Percentiles rank a stretch among this genome's conserved stretches.
Evolutionary conservation across 495 filamentous ascomycete genomes (phyloP).

Genomic region (Evansstolkia leycettana): DNA sequence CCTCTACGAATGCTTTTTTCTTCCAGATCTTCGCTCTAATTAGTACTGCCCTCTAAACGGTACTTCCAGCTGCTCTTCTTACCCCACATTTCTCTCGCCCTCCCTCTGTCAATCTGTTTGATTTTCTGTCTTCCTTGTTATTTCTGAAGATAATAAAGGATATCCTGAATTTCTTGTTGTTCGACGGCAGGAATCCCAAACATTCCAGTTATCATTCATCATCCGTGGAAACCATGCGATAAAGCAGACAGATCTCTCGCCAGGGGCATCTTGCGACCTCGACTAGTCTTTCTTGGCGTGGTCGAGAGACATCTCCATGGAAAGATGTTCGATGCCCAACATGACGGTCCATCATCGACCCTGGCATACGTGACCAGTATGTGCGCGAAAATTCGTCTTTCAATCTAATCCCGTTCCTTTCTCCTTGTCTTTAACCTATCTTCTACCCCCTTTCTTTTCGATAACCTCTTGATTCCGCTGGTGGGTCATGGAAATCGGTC

Average conservation of each 20-base stretch:
- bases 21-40: too few relatives aligned
- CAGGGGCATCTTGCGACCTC: slow-evolving; percentile 17
- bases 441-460: slow-evolving; percentile 5
- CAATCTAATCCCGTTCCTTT: slow-evolving; percentile 3
- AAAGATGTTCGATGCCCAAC: slow-evolving; percentile 31
- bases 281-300: slow-evolving; percentile 9
- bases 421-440: slow-evolving; percentile 2
- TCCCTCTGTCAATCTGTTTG: too few relatives aligned
- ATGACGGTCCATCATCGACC: slow-evolving; percentile 19
- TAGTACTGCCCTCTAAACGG: too few relatives aligned
- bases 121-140: too few relatives aligned
- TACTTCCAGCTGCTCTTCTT: too few relatives aligned
- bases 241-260: slow-evolving; percentile 8
- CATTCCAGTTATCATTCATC: too few relatives aligned
- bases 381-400: slow-evolving; percentile 5
- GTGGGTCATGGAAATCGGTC: background rate
- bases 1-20: too few relatives aligned
- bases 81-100: too few relatives aligned
- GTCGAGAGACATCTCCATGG: slow-evolving; percentile 14
- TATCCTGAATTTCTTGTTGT: too few relatives aligned
- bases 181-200: too few relatives aligned
- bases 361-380: slow-evolving; percentile 27
- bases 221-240: slow-evolving; percentile 23
- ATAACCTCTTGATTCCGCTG: too few relatives aligned
- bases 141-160: too few relatives aligned